A percentile compares a stretch with the other conserved stretches of the same genome.
These are phyloP conservation scores for Acorus gramineus DNA, from an alignment of 106 monocot genomes.

Conservation along the genomic window DNA sequence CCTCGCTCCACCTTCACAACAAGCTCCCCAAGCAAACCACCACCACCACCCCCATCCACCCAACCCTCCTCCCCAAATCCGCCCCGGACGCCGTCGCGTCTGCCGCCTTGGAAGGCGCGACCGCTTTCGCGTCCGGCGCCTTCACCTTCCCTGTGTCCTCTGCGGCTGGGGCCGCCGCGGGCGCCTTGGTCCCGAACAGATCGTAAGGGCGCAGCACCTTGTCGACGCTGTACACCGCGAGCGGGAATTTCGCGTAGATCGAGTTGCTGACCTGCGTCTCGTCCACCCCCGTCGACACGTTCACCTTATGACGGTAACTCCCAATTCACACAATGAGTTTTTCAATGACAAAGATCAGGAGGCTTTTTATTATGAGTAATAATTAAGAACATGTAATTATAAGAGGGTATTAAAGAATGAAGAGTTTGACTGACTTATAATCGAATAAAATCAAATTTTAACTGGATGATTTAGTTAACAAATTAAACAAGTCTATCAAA, in stretches of 20 bases:
- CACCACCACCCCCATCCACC: neutral
- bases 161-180: neutral
- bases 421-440: too few species aligned
- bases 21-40: neutral
- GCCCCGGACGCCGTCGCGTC: neutral
- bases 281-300: slow-evolving; percentile 72
- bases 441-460: too few species aligned
- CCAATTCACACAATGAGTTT: too few species aligned
- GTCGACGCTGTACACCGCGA: slow-evolving; percentile 72
- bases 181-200: slow-evolving; percentile 39
- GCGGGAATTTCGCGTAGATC: slow-evolving; percentile 40
- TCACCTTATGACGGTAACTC: slow-evolving; percentile 18
- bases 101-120: neutral
- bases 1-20: neutral
- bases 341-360: too few species aligned
- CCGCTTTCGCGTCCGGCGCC: too few species aligned
- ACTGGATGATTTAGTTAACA: too few species aligned
- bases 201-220: slow-evolving; percentile 45
- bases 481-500: too few species aligned
- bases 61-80: neutral
- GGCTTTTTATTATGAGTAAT: too few species aligned
- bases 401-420: too few species aligned
- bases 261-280: slow-evolving; percentile 24
- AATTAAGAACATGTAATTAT: too few species aligned
- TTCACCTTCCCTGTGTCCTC: too few species aligned